Base-by-base conservation (phyloP, 495 filamentous ascomycete genomes). In the Clohesyomyces aquaticus region DNA sequence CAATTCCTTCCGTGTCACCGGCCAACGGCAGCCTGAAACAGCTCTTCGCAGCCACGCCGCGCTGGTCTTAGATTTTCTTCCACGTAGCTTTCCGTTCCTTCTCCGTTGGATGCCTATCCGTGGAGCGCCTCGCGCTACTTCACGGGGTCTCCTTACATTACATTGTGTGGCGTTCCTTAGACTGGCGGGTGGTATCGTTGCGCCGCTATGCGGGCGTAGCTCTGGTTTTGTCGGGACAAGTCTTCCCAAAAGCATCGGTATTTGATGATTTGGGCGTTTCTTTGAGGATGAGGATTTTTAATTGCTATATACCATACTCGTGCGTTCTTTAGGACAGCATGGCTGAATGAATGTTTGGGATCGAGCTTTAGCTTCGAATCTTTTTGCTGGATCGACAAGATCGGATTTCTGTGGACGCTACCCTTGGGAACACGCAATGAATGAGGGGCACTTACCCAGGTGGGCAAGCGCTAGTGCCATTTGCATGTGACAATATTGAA, bases 21-120 rank as follows among this genome's bases (percentile, higher is more conserved):
- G 57, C 54, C 46, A 55, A 65, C 46, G 69, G 68, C 1, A 73
- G 73, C 46, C 41, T 74, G 47, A 73, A 71, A 54, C 65, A 67
- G 56, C 57, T 75, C 42, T 64, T 64, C 21, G 52, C 61, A 8
- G 55, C 59, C 21, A 47, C 55, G 19, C 55, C 55, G 8, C 43
- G 43, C 27, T 59, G 38, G 16, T 18, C 26, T 11, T 14, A 41
- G 14, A 19, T 35, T 41, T 41, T 26, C 25, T 41, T 55, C 26
- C 52, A 55, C 29, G 26, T 55, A n/a, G 26, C 8, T n/a, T 6
- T 22, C 4, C n/a, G n/a, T 47, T 47, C 19, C 43, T 47, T 9
- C 43, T 22, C 21, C 21, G 19, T 22, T 6, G 14, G 43, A n/a
- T 4, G 16, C 14, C 43, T 22, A 22, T n/a, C n/a, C n/a, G n/a